Conservation (phyloP, 306 rosid species). For the Carpinus fangiana region DNA sequence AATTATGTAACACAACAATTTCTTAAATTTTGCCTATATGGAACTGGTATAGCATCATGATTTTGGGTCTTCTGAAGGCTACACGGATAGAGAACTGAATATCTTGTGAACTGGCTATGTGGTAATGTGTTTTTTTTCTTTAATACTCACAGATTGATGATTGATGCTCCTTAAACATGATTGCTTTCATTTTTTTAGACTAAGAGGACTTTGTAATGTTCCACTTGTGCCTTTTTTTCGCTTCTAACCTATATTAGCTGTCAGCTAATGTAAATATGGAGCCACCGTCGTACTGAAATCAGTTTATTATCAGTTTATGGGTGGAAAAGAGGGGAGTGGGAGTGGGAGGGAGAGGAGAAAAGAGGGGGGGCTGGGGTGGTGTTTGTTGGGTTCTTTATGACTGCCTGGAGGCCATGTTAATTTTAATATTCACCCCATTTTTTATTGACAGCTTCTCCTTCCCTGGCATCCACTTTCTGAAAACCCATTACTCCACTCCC, state of each 20-base stretch:
- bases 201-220: not conserved
- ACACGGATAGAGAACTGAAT: not conserved
- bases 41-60: not conserved
- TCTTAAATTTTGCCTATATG: not conserved
- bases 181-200: not conserved
- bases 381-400: too few relatives aligned
- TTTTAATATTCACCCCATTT: too few relatives aligned
- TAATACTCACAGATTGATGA: not conserved
- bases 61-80: not conserved
- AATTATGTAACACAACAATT: not conserved
- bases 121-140: too few relatives aligned
- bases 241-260: not conserved
- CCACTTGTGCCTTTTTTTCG: not conserved
- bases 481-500: not conserved
- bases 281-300: not conserved
- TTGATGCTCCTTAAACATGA: not conserved
- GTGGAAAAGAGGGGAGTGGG: too few relatives aligned
- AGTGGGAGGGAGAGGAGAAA: too few relatives aligned
- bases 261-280: not conserved
- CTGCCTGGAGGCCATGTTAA: too few relatives aligned
- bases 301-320: too few relatives aligned
- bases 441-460: not conserved
- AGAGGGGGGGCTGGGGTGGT: too few relatives aligned
- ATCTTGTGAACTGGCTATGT: not conserved
- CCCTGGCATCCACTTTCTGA: not conserved